Conservation (phyloP, 345 rosid species). For the Citropsis articulata region DNA sequence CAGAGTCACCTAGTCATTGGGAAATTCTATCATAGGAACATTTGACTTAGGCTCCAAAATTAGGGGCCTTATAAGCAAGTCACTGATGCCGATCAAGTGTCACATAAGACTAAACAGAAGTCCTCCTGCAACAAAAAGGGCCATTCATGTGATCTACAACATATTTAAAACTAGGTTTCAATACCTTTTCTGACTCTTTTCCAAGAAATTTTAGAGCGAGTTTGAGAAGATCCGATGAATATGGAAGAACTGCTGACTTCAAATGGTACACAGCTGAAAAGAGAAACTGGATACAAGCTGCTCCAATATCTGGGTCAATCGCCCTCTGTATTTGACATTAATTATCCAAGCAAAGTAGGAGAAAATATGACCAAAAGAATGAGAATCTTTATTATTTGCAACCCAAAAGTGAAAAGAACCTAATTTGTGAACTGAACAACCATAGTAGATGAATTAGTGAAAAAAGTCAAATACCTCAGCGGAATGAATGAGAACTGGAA, state of each 20-base stretch:
- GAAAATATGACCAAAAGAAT: neutral
- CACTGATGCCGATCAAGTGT: neutral
- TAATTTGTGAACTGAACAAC: neutral
- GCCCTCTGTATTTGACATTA: slow-evolving; percentile 40
- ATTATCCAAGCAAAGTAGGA: slow-evolving; percentile 6
- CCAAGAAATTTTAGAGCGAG: slow-evolving; percentile 59
- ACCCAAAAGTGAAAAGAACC: neutral
- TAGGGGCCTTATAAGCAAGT: neutral
- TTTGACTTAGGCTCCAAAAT: neutral
- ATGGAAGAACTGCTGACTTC: slow-evolving; percentile 71
- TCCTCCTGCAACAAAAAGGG: neutral
- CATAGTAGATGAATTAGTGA: neutral
- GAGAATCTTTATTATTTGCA: neutral
- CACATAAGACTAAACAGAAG: neutral
- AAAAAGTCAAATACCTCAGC: slow-evolving; percentile 48
- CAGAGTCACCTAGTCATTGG: neutral
- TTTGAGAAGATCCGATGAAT: slow-evolving; percentile 63
- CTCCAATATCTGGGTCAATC: slow-evolving; percentile 47
- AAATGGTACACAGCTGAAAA: slow-evolving; percentile 85
- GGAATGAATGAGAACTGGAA: slow-evolving; percentile 53
- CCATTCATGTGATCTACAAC: neutral
- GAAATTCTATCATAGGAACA: neutral
- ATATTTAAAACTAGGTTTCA: neutral
- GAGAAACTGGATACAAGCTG: slow-evolving; percentile 80
- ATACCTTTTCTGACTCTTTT: slow-evolving; percentile 70